A percentile compares a stretch with the other conserved stretches of the same genome.
phyloP scores from a whole-genome alignment of 2,329 filamentous ascomycete species.

The Tolypocladium endophyticum region DNA sequence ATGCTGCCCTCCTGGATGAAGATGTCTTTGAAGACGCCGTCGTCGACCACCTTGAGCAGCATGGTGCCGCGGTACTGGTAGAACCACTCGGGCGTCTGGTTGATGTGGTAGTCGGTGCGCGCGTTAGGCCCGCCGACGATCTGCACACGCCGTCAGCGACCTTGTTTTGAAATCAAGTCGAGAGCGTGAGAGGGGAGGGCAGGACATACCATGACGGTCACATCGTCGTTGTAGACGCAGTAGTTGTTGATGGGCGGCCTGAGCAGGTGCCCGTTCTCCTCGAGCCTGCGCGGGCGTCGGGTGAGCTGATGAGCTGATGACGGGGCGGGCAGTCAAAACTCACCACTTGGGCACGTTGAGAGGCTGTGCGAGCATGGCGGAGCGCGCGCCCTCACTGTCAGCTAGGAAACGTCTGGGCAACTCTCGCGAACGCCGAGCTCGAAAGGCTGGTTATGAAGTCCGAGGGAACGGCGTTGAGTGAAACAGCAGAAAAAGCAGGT shows the following conservation, averaged over 20 bases:
- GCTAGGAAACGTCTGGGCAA: not conserved
- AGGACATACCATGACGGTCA: conserved; percentile 63
- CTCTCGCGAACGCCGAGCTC: not conserved
- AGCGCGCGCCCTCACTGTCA: not conserved
- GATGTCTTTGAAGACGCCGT: conserved; percentile 64
- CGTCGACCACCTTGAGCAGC: conserved; percentile 84
- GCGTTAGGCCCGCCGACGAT: conserved; percentile 95
- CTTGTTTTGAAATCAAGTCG: not conserved
- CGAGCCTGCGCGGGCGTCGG: conserved; percentile 51
- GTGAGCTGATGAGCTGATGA: not conserved
- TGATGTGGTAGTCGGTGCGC: conserved; percentile 97
- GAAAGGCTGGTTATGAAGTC: not conserved
- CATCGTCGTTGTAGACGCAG: conserved; percentile 80
- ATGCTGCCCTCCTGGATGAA: conserved; percentile 87
- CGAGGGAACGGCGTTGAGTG: not conserved
- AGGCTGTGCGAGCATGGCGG: conserved; percentile 35
- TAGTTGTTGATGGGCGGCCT: conserved; percentile 96
- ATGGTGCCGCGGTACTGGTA: conserved; percentile 92
- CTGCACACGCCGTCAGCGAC: conserved; percentile 22
- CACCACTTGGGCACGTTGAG: conserved; percentile 50
- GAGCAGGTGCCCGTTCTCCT: conserved; percentile 83
- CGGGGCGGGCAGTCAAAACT: conserved; percentile 12
- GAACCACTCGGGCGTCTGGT: conserved; percentile 93
- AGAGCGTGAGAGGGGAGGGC: not conserved
- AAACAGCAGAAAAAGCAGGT: too few species aligned